phyloP scores from a whole-genome alignment of 2,329 filamentous ascomycete species.

The Sclerotinia trifoliorum region DNA sequence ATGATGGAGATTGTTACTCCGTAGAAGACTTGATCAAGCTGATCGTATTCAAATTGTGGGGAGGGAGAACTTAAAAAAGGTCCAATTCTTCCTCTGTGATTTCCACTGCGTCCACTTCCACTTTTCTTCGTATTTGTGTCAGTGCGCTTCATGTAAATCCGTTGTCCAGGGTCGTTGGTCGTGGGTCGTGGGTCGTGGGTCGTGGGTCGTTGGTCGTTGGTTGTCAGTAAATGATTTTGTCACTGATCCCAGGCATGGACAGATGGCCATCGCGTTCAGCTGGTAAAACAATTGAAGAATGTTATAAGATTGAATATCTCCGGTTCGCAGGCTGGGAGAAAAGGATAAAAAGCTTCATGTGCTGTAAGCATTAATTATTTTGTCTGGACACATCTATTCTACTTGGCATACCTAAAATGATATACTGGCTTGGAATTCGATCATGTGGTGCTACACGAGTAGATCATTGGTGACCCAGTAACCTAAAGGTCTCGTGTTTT shows the following conservation, averaged over 20 bases:
- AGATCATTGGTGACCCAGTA: neutral
- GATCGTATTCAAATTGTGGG: neutral
- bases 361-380: no score
- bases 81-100: neutral
- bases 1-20: neutral
- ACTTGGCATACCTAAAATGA: conserved; percentile 2
- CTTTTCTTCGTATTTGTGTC: neutral
- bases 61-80: neutral
- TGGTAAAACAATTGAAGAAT: neutral
- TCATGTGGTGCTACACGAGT: neutral
- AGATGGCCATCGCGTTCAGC: neutral
- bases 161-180: neutral
- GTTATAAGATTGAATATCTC: neutral
- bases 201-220: no score
- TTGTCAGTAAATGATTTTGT: neutral
- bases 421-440: neutral
- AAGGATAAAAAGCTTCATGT: neutral
- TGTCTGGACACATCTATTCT: neutral
- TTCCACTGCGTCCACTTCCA: neutral
- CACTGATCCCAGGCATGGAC: neutral
- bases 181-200: no score
- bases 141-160: neutral
- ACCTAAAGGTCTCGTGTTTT: neutral
- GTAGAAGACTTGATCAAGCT: neutral
- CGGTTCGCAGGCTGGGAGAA: neutral